Base-by-base conservation (phyloP, 2,329 filamentous ascomycete genomes). In the Chalaropsis ovoidea region DNA sequence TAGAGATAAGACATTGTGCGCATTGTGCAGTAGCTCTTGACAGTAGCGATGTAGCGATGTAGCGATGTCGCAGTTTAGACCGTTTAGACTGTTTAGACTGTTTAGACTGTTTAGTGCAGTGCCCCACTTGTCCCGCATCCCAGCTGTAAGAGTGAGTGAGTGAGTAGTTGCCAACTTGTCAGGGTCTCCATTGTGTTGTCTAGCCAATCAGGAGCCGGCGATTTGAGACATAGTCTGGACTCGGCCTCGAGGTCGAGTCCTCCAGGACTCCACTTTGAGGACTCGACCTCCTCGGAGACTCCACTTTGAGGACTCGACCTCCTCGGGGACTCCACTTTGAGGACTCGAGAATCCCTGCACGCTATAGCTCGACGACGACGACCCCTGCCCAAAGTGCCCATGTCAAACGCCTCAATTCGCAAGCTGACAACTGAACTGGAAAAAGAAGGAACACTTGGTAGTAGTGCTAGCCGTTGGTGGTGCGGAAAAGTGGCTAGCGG, bases 381-480 rank as follows among this genome's bases (percentile, higher is more conserved):
- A 31, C 22, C 24, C 24, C 22, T 54, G 19, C 22, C 15, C 13
- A 5, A 15, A 5, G 6, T 54, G 22, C 22, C 11, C 19, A 27
- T 31, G 19, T 17, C 10, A 43, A 17, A 54, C 17, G 49, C 7
- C 10, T 24, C 19, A 24, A 7, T 27, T 54, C 10, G 49, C 24
- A 54, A 54, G 49, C 49, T 27, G 19, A 54, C 49, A 54, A 24
- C 49, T 19, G 49, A 54, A 24, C 49, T 19, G 49, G 49, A 54
- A 54, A 31, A 54, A 54, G 24, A 54, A 54, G 49, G 24, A 56
- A 35, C 49, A 56, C 24, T 17, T 22, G 15, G 22, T 19, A 19
- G n/a, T 49, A 49, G 31, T 31, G 31, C 31, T 31, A 49, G n/a
- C 45, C 17, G 22, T 49, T 22, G n/a, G 2, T 49, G 45, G 45